Conservation (phyloP, 495 filamentous ascomycete species). For the Lophiotrema nucula region DNA sequence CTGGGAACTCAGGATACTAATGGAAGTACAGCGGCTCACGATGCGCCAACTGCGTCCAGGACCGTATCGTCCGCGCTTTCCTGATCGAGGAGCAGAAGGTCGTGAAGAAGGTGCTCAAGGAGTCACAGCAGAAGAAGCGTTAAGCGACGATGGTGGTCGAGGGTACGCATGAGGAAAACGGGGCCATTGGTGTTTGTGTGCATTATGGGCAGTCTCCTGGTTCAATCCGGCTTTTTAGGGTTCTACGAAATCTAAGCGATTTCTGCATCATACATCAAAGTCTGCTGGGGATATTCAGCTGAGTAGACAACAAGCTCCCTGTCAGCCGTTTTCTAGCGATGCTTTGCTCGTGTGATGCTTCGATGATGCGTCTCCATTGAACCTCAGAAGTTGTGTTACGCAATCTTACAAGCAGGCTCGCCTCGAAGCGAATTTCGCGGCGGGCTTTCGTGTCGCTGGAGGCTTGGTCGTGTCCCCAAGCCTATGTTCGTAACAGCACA, state of each 20-base stretch:
- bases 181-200: slow-evolving; percentile 32
- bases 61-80: slow-evolving; percentile 88
- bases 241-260: slow-evolving; percentile 22
- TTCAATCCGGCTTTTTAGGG: slow-evolving; percentile 26
- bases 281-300: too few species aligned
- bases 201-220: slow-evolving; percentile 32
- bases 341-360: too few species aligned
- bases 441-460: too few species aligned
- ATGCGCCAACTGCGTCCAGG: slow-evolving; percentile 98
- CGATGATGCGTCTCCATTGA: too few species aligned
- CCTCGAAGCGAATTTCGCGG: too few species aligned
- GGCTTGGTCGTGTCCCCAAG: too few species aligned
- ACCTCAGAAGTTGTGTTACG: too few species aligned
- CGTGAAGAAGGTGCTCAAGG: slow-evolving; percentile 99
- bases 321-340: too few species aligned
- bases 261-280: too few species aligned
- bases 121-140: slow-evolving; percentile 83
- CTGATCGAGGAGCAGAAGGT: slow-evolving; percentile 99
- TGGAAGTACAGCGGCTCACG: slow-evolving; percentile 66
- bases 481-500: too few species aligned
- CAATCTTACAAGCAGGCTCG: too few species aligned
- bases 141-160: slow-evolving; percentile 27
- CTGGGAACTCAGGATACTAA: neutral
- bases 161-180: slow-evolving; percentile 16
- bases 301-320: too few species aligned